Evolutionary conservation across 495 filamentous ascomycete genomes (phyloP).

Genomic region (Aspergillus taichungensis): DNA sequence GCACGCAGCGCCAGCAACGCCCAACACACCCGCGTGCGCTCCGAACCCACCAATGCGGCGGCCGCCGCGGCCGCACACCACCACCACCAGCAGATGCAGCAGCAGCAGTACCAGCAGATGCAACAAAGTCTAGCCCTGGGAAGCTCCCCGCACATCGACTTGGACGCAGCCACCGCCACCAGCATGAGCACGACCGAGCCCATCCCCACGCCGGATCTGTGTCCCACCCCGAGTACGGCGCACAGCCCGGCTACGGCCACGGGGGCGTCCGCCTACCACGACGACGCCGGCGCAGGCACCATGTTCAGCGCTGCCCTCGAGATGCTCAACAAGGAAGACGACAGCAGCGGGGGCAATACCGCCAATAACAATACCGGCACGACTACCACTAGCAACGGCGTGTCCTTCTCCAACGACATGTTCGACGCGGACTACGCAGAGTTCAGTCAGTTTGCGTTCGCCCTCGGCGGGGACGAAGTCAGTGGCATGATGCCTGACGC

Average conservation of each 20-base stretch:
- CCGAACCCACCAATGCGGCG: slow-evolving; percentile 12
- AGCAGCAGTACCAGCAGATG: no score
- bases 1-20: slow-evolving; percentile 3
- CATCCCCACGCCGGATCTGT: slow-evolving; percentile 29
- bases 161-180: slow-evolving; percentile 9
- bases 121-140: no score
- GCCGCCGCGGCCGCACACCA: not conserved
- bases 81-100: no score
- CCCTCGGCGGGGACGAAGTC: slow-evolving; percentile 13
- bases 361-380: no score
- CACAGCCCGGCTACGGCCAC: slow-evolving; percentile 15
- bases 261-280: slow-evolving; percentile 3
- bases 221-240: slow-evolving; percentile 30
- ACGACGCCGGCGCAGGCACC: not conserved
- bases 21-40: slow-evolving; percentile 16
- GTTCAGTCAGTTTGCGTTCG: slow-evolving; percentile 31
- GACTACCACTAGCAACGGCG: not conserved
- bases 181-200: slow-evolving; percentile 22
- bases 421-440: slow-evolving; percentile 30
- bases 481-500: slow-evolving; percentile 17
- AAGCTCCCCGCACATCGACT: slow-evolving; percentile 1
- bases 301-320: not conserved
- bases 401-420: slow-evolving; percentile 13
- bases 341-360: no score
- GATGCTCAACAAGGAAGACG: no score